phyloP scores from a whole-genome alignment of 1,139 yeast species.

The Suhomyces choctaworum region DNA sequence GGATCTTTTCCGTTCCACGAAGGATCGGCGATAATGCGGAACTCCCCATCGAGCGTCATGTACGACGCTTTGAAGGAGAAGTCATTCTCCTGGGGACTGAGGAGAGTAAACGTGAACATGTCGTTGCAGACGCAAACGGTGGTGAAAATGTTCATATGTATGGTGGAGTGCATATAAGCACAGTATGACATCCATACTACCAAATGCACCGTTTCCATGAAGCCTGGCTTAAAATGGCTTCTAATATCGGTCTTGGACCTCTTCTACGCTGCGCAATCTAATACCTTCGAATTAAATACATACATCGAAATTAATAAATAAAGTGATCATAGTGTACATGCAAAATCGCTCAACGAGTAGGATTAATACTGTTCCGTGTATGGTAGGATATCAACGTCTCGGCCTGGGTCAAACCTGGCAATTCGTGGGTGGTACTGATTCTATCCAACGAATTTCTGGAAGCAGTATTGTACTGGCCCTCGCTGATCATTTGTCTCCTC shows the following conservation, averaged over 20 bases:
- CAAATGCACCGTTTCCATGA: too few species aligned
- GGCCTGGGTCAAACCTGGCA: constrained; percentile 54
- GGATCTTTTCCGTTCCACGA: constrained; percentile 61
- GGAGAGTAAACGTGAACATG: constrained; percentile 46
- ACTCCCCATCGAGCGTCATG: constrained; percentile 45
- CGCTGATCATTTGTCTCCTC: constrained; percentile 43
- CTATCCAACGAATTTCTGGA: constrained; percentile 40
- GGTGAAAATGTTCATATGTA: constrained; percentile 2
- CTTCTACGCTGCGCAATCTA: too few species aligned
- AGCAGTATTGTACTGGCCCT: constrained; percentile 38
- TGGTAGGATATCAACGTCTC: constrained; percentile 49
- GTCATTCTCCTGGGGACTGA: constrained; percentile 34
- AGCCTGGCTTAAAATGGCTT: too few species aligned
- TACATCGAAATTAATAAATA: too few species aligned
- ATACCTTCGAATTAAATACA: constrained; percentile 7
- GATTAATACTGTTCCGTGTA: constrained; percentile 39
- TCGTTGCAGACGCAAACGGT: not conserved
- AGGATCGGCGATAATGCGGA: constrained; percentile 66
- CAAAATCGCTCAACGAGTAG: constrained; percentile 12
- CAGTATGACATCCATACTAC: too few species aligned
- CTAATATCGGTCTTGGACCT: too few species aligned
- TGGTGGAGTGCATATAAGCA: too few species aligned
- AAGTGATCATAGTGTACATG: constrained; percentile 2
- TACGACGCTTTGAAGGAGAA: constrained; percentile 44
- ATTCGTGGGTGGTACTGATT: constrained; percentile 46